Percentiles rank a stretch among this genome's conserved stretches.
These are phyloP conservation scores for Fonsecaea monophora DNA, from an alignment of 2,329 filamentous ascomycete species.

Conservation along the genomic window DNA sequence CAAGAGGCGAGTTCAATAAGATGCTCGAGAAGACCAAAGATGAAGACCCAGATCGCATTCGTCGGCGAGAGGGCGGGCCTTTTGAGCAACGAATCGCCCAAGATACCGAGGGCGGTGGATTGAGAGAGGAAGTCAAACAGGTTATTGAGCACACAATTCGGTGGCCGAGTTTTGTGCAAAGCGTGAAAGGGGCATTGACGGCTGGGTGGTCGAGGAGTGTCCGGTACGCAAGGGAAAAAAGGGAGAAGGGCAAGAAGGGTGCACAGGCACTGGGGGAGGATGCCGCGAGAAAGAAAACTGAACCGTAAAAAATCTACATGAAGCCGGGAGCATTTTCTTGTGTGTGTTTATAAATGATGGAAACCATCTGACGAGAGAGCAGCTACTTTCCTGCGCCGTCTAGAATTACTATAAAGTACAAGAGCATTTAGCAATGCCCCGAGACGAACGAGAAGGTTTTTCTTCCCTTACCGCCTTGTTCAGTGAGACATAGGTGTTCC, in stretches of 20 bases:
- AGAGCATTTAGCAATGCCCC: not conserved
- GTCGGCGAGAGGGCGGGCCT: conserved; percentile 75
- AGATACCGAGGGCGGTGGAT: conserved; percentile 65
- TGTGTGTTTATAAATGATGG: conserved; percentile 21
- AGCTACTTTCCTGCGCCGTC: conserved; percentile 39
- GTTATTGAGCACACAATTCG: conserved; percentile 87
- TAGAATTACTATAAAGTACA: conserved; percentile 11
- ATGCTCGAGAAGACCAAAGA: conserved; percentile 82
- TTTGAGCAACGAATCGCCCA: conserved; percentile 86
- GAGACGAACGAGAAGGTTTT: not conserved
- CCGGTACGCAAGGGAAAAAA: conserved; percentile 84
- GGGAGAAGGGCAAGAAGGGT: conserved; percentile 50
- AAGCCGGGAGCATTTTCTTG: conserved; percentile 10
- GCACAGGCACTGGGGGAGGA: conserved; percentile 26
- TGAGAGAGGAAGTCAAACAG: conserved; percentile 73
- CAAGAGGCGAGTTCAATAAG: conserved; percentile 78
- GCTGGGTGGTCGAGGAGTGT: conserved; percentile 73
- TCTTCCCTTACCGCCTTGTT: not conserved
- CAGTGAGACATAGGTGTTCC: not conserved
- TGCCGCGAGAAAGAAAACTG: conserved; percentile 19
- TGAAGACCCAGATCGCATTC: conserved; percentile 69
- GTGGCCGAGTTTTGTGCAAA: conserved; percentile 91
- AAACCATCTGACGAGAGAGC: conserved; percentile 20
- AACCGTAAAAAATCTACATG: not conserved
- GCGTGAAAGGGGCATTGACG: conserved; percentile 81